A percentile compares a stretch with the other conserved stretches of the same genome.
phyloP scores from a whole-genome alignment of 768 basidiomycete genomes.

The Piloderma croceum region DNA sequence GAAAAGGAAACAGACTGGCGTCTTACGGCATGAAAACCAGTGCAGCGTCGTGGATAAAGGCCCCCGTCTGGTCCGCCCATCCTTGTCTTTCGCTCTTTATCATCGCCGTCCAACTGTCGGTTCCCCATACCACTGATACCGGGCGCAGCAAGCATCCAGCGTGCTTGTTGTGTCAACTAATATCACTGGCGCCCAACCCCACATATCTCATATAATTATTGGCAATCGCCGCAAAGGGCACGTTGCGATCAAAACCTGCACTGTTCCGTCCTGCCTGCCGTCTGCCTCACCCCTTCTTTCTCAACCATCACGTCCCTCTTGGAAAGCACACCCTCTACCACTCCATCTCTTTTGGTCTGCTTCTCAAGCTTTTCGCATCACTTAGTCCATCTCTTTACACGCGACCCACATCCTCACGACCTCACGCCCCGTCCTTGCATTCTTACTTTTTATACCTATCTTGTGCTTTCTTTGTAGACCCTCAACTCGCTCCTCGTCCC shows the following conservation, averaged over 20 bases:
- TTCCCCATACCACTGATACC: neutral
- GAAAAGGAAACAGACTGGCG: no score
- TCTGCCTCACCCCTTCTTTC: slow-evolving; percentile 53
- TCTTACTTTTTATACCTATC: slow-evolving; percentile 54
- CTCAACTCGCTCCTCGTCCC: neutral
- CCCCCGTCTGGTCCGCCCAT: no score
- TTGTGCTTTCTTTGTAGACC: slow-evolving; percentile 27
- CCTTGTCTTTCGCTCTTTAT: neutral
- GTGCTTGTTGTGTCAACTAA: no score
- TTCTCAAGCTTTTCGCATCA: no score
- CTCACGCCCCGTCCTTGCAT: slow-evolving; percentile 38
- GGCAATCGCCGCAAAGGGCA: slow-evolving; percentile 57
- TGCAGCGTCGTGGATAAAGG: neutral
- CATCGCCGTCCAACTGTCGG: neutral
- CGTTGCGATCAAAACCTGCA: slow-evolving; percentile 75
- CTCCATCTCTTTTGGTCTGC: no score
- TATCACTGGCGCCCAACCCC: no score
- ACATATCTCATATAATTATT: no score
- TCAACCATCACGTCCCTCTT: slow-evolving; percentile 36
- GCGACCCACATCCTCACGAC: slow-evolving; percentile 52
- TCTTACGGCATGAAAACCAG: neutral
- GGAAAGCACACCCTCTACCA: no score
- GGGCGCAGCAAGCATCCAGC: neutral
- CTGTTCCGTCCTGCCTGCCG: slow-evolving; percentile 45
- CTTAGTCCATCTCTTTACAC: slow-evolving; percentile 28